Base-by-base conservation (phyloP, 2,329 filamentous ascomycete genomes). In the Volutella citrinella region DNA sequence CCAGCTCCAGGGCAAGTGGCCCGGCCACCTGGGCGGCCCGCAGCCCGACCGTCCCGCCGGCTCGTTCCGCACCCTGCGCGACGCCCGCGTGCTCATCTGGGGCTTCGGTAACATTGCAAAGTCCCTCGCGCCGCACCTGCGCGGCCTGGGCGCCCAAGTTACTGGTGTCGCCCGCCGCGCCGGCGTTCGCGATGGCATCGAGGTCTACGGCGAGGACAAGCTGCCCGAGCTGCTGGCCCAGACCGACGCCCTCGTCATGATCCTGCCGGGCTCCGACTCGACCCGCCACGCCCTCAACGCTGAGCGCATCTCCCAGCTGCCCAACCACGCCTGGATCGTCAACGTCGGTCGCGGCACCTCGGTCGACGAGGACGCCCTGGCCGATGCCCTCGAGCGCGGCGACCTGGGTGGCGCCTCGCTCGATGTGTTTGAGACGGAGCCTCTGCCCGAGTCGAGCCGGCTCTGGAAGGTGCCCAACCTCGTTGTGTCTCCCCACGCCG, bases 201-300 rank as follows among this genome's bases (percentile, higher is more conserved):
- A 81, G 63, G 70, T 83, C 34, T 73, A 68, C 55, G 55, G 49
- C 32, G 77, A 82, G 55, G 72, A 76, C 35, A 62, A 59, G 27
- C 64, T 83, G 26, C 41, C 68, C 5, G 61, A 72, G 42, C 56
- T 81, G 19, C 65, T 83, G 21, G 63, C 69, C 19, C 51, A 70
- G 53, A 80, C 78, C 0, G 79, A 83, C 48, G 79, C 76, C 0
- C 64, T 83, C n/a, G 77, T 83, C 47, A 81, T 83, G 78, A 82
- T 82, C 43, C 64, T 82, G 7, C 78, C 78, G 0, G 78, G 78
- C 0, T 70, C 69, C 21, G 72, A 71, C 8, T 63, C 66, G n/a
- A 82, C 78, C 17, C 61, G 60, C 21, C 60, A 81, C 47, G 76
- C 65, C 3, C 65, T 82, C 39, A 75, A 74, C 46, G 66, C 64